Base-by-base conservation (phyloP, 192 early-diverging fungal species). In the Rhizophagus prolifer region DNA sequence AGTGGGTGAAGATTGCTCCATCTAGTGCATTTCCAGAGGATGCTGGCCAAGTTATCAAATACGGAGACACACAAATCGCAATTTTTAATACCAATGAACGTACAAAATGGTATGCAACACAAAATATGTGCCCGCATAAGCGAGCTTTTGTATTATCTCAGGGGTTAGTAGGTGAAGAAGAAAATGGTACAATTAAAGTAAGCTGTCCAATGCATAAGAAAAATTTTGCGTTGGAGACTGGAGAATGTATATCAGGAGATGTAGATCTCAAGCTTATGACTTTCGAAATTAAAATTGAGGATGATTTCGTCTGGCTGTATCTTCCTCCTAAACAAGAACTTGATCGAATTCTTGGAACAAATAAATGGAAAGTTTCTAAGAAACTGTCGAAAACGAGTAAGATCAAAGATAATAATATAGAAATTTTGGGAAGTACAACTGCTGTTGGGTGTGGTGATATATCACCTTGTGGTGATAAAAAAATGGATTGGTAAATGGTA, bases 121-220 rank as follows among this genome's bases (percentile, higher is more conserved):
- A 91, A 78, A 91, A 91, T 79, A 92, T 92, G 90, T 92, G 91
- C 65, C 91, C 91, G 34, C 90, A 93, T 77, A 92, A 92, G 71
- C 87, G 90, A 61, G 88, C 91, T 23, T 81, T 93, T 50, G 90
- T 93, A 50, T 82, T 93, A 44, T 84, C 91, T 19, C 78, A 81
- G 5, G 88, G 89, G 10, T 74, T 92, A n/a, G 34, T 93, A 46
- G 91, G 91, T 12, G 79, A 82, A 46, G 71, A 74, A 62, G 72
- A 50, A 25, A 58, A 77, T 63, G 79, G 66, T n/a, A 50, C 16
- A 25, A 21, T 68, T 23, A 77, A 78, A 69, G 86, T 92, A 0
- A 85, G 91, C 50, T 92, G 91, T 67, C 90, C 91, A 7, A 85
- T 90, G 79, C 91, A 92, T 82, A 92, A 91, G 80, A 86, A 86